phyloP scores from a whole-genome alignment of 768 basidiomycete species.

The Mycena olivaceomarginata region DNA sequence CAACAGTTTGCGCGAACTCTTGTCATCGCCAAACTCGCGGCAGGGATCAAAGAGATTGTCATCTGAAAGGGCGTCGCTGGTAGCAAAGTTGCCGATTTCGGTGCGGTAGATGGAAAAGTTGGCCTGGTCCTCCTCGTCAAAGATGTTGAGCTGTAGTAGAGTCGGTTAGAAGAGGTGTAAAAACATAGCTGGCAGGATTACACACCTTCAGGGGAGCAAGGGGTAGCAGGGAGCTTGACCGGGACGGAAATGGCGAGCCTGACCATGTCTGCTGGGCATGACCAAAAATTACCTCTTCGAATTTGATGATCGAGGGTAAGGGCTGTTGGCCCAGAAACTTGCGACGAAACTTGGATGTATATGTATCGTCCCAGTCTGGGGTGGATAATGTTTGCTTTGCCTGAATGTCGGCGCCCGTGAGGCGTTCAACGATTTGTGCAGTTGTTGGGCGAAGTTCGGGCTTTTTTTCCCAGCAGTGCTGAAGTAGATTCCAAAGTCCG shows the following conservation, averaged over 20 bases:
- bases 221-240: no score
- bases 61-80: slow-evolving; percentile 83
- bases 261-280: no score
- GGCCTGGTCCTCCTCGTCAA: slow-evolving; percentile 86
- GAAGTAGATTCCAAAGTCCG: no score
- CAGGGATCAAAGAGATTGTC: slow-evolving; percentile 85
- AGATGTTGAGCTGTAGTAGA: slow-evolving; percentile 89
- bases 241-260: no score
- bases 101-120: slow-evolving; percentile 91
- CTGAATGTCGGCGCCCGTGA: not conserved
- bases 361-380: no score
- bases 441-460: no score
- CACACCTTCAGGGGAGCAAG: no score
- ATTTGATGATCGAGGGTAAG: not conserved
- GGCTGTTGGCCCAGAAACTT: not conserved
- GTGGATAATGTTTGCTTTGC: not conserved
- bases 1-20: slow-evolving; percentile 90
- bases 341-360: no score
- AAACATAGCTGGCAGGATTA: no score
- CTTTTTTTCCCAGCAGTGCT: no score
- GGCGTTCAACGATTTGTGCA: not conserved
- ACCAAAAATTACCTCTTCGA: not conserved
- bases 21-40: slow-evolving; percentile 81
- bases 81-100: slow-evolving; percentile 86
- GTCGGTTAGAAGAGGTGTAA: no score